Base-by-base conservation (phyloP, 805 yeast species). In the Teunomyces atbi region DNA sequence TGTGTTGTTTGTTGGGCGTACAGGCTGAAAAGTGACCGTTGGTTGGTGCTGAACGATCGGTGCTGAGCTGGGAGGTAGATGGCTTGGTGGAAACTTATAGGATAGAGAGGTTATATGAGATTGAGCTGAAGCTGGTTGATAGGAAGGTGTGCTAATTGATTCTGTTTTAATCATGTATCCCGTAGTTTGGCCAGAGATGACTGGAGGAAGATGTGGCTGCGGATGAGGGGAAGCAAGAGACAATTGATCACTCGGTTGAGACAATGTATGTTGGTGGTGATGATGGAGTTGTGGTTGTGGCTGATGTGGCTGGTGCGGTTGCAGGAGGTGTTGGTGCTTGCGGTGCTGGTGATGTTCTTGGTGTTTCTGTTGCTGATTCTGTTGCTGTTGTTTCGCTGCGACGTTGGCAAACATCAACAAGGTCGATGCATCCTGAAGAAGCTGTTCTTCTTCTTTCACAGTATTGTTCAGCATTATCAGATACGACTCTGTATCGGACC, bases 381-480 rank as follows among this genome's bases (percentile, higher is more conserved):
- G 55, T 23, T 60, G 65, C 35, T 63, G 70, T 45, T 72, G 77
- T 43, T 72, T 69, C 13, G 77, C 77, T 3, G 77, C 81, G 13
- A 73, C 75, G 53, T 74, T 79, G 19, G 84, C 83, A 57, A 81
- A 79, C 83, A 80, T 76, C 45, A 81, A 65, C 40, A 81, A 64
- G 18, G 84, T 78, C 13, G 84, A 78, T 1, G 86, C 85, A 64
- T 81, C 85, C 52, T 80, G 82, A 8, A 81, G 62, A 28, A 71
- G 69, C 57, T 69, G 74, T 45, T 69, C 66, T 49, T 66, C 67
- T 47, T 64, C 69, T 34, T 58, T 49, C 46, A 45, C 46, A 19
- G 33, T 36, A 27, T 37, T 32, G 42, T 32, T 42, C 42, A 40
- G 21, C 39, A 36, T 36, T 6, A 12, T 36, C 28, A 12, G 11